A percentile compares a stretch with the other conserved stretches of the same genome.
These are phyloP conservation scores for Calycina herbarum DNA, from an alignment of 2,329 filamentous ascomycete species.

Conservation along the genomic window DNA sequence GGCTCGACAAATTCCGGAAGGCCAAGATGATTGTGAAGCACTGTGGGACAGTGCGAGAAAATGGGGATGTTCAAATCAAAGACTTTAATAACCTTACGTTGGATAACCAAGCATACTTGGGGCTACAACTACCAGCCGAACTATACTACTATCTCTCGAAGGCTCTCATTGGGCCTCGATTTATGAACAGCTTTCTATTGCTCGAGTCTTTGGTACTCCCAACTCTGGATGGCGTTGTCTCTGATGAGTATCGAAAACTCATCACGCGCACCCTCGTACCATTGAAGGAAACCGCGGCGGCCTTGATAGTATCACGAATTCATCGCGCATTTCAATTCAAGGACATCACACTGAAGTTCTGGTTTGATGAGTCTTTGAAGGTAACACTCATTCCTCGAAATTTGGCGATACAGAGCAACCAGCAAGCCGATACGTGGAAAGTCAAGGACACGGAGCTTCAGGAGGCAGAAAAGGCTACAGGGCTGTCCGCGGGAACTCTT, in stretches of 20 bases:
- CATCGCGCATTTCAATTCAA: constrained; percentile 83
- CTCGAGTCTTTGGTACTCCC: constrained; percentile 75
- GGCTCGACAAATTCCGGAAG: constrained; percentile 83
- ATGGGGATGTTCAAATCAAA: constrained; percentile 72
- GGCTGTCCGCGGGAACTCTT: constrained; percentile 47
- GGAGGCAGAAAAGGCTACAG: constrained; percentile 44
- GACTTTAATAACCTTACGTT: constrained; percentile 72
- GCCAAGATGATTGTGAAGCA: constrained; percentile 84
- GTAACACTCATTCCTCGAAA: constrained; percentile 66
- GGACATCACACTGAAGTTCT: constrained; percentile 74
- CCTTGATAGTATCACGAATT: constrained; percentile 75
- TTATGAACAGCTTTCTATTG: constrained; percentile 80
- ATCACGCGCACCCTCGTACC: constrained; percentile 73
- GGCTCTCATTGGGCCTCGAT: constrained; percentile 74
- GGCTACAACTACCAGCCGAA: constrained; percentile 86
- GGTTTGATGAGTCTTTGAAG: constrained; percentile 74
- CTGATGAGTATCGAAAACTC: constrained; percentile 77
- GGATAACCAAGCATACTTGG: constrained; percentile 87
- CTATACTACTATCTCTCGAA: constrained; percentile 86
- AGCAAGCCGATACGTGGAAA: constrained; percentile 64
- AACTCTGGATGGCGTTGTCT: constrained; percentile 81
- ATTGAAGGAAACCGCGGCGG: constrained; percentile 73
- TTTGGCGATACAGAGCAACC: constrained; percentile 43
- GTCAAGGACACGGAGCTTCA: constrained; percentile 58
- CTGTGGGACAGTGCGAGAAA: constrained; percentile 67